Conservation (phyloP, 768 basidiomycete species). For the Tulasnella sp. region DNA sequence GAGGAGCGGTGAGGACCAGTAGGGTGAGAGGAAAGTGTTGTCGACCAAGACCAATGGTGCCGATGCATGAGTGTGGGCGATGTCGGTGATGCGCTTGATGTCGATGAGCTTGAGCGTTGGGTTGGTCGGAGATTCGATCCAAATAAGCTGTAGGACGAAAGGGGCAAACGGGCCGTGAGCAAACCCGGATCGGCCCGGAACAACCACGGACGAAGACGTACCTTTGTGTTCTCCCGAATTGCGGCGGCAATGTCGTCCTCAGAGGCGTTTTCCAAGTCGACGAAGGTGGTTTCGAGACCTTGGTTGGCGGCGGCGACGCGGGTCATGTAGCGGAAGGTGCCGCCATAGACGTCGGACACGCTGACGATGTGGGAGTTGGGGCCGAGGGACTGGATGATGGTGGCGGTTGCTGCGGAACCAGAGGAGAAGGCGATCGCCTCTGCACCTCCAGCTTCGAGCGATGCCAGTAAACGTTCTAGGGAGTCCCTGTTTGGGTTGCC, state of each 20-base stretch:
- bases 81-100: conserved; percentile 66
- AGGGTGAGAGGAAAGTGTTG: conserved; percentile 94
- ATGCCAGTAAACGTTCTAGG: conserved; percentile 75
- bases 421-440: conserved; percentile 80
- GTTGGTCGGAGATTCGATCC: conserved; percentile 96
- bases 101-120: conserved; percentile 88
- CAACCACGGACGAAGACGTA: conserved; percentile 43
- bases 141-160: conserved; percentile 64
- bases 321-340: conserved; percentile 83
- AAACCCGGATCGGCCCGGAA: not conserved
- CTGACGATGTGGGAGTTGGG: conserved; percentile 77
- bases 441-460: conserved; percentile 74
- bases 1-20: conserved; percentile 84
- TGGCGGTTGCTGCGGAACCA: conserved; percentile 85
- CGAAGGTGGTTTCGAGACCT: conserved; percentile 70
- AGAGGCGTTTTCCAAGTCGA: conserved; percentile 74
- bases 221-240: conserved; percentile 79
- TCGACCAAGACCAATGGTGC: conserved; percentile 84
- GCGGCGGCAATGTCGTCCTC: conserved; percentile 68
- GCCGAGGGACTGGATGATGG: conserved; percentile 75
- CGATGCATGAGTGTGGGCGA: conserved; percentile 60
- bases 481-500: conserved; percentile 86
- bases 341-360: conserved; percentile 94
- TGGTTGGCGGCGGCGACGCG: conserved; percentile 67
- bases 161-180: not conserved